Conservation (phyloP, 352 stramenopile genomes). For the Pythium phragmitis region DNA sequence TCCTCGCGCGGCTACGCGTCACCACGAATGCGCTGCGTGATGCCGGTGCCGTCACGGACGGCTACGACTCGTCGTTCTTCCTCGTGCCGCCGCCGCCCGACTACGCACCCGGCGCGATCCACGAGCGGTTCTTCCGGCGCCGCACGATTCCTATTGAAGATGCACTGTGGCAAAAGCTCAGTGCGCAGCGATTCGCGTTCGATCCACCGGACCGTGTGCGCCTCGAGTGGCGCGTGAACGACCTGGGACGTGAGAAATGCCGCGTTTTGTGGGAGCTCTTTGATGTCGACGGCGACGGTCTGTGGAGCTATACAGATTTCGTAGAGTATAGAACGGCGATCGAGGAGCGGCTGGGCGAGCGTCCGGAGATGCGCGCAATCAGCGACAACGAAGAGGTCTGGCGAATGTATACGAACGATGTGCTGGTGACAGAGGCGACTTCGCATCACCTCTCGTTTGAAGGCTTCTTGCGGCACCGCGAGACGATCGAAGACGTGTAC, state of each 20-base stretch:
- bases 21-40: slow-evolving; percentile 46
- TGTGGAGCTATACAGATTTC: slow-evolving; percentile 62
- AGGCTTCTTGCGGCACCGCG: slow-evolving; percentile 57
- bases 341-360: slow-evolving; percentile 15
- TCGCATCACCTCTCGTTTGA: slow-evolving; percentile 45
- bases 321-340: slow-evolving; percentile 54
- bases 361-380: slow-evolving; percentile 36
- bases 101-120: slow-evolving; percentile 20
- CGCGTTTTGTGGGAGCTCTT: slow-evolving; percentile 48
- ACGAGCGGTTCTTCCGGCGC: slow-evolving; percentile 35
- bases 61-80: slow-evolving; percentile 55
- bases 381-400: slow-evolving; percentile 43
- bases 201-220: slow-evolving; percentile 38
- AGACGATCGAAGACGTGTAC: slow-evolving; percentile 42
- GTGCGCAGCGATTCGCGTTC: slow-evolving; percentile 42
- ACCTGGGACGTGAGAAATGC: slow-evolving; percentile 53
- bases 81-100: slow-evolving; percentile 35
- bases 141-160: slow-evolving; percentile 24
- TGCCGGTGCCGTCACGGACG: slow-evolving; percentile 44
- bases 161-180: slow-evolving; percentile 19
- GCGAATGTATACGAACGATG: slow-evolving; percentile 68
- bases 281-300: slow-evolving; percentile 49
- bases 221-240: slow-evolving; percentile 39
- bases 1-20: slow-evolving; percentile 37
- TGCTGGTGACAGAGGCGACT: slow-evolving; percentile 39